Percentiles rank a stretch among this genome's conserved stretches.
These are phyloP conservation scores for Nicotiana undulata DNA, from an alignment of 257 asterid genomes.

Conservation along the genomic window DNA sequence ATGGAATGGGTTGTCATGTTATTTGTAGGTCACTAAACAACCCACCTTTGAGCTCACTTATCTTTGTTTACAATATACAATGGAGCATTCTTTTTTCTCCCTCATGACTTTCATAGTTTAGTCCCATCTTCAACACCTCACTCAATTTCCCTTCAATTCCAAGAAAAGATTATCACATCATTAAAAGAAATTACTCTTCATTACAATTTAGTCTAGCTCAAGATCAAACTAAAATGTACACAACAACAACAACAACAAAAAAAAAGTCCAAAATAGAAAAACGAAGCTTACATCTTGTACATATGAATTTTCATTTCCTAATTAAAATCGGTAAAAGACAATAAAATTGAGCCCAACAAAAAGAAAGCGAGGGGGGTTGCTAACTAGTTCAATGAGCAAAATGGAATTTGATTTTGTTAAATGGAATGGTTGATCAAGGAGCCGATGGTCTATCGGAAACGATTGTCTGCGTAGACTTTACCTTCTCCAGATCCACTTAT, in stretches of 20 bases:
- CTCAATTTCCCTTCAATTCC: slow-evolving; percentile 16
- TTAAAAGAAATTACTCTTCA: neutral
- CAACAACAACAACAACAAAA: neutral
- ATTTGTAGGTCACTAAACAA: slow-evolving; percentile 1
- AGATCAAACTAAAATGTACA: neutral
- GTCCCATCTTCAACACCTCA: slow-evolving; percentile 11
- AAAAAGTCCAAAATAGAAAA: neutral
- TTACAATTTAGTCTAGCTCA: neutral
- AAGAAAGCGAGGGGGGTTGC: neutral
- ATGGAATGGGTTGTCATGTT: neutral
- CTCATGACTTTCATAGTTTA: neutral
- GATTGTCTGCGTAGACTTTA: too few relatives aligned
- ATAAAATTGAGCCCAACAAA: neutral
- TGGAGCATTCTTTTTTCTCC: neutral
- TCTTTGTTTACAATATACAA: neutral
- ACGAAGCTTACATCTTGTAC: neutral
- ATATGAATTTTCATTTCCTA: neutral
- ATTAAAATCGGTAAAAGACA: neutral
- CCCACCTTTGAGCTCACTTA: slow-evolving; percentile 3
- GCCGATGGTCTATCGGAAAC: too few relatives aligned
- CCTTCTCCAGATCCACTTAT: too few relatives aligned
- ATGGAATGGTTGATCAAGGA: neutral
- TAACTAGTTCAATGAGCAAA: neutral
- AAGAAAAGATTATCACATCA: slow-evolving; percentile 12
- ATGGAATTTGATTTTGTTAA: neutral